These are phyloP conservation scores for Entomortierella chlamydospora DNA, from an alignment of 192 early-diverging fungal genomes.

Conservation along the genomic window DNA sequence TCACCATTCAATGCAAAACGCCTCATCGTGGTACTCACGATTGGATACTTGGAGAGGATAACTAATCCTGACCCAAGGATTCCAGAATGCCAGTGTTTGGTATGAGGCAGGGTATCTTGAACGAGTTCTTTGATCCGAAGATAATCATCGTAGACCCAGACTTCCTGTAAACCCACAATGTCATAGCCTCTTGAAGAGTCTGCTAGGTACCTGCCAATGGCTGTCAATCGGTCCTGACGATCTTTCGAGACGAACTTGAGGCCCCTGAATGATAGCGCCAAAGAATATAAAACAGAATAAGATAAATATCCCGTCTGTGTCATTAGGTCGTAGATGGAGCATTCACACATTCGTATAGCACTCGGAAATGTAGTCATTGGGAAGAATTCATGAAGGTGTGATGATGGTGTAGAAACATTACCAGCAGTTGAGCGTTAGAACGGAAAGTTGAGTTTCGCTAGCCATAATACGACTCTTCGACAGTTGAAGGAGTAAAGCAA, in stretches of 20 bases:
- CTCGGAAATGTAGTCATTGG: no score
- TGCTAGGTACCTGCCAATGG: constrained; percentile 61
- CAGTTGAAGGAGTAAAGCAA: background rate
- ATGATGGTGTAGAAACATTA: constrained; percentile 11
- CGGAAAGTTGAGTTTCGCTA: constrained; percentile 13
- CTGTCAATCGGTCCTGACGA: constrained; percentile 57
- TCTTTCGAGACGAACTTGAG: constrained; percentile 61
- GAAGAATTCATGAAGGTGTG: no score
- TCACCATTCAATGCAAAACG: constrained; percentile 62
- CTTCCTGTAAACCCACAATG: constrained; percentile 47
- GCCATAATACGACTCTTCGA: background rate
- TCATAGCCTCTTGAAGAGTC: constrained; percentile 29
- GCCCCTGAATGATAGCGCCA: constrained; percentile 32
- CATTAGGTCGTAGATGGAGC: no score
- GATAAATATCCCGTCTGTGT: no score
- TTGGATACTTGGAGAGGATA: constrained; percentile 56
- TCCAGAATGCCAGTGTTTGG: constrained; percentile 28
- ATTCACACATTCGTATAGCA: no score
- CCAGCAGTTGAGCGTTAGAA: constrained; percentile 61
- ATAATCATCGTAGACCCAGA: constrained; percentile 43
- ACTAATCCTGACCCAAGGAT: constrained; percentile 30
- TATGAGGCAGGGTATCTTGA: constrained; percentile 15
- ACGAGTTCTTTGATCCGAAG: constrained; percentile 23
- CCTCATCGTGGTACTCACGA: constrained; percentile 54
- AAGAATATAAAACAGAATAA: no score